Evolutionary conservation across 1,139 yeast species (phyloP).

Genomic region (Suhomyces taliae): DNA sequence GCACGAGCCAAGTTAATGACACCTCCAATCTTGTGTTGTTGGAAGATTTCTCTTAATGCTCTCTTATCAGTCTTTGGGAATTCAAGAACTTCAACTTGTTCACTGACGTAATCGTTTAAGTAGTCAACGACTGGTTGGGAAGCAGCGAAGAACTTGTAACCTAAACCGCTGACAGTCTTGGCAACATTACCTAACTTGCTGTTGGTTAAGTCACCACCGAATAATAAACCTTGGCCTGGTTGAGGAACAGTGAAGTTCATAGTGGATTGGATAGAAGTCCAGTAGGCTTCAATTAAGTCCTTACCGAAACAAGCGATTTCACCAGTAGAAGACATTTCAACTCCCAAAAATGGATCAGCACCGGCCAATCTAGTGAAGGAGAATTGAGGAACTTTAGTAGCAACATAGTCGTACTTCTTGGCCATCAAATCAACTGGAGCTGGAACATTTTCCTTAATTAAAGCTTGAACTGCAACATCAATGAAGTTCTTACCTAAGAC

Average conservation of each 20-base stretch:
- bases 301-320: constrained; percentile 96
- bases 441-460: constrained; percentile 71
- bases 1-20: constrained; percentile 91
- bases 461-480: constrained; percentile 88
- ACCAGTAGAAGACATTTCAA: constrained; percentile 98
- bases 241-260: constrained; percentile 94
- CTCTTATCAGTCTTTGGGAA: constrained; percentile 94
- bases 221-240: constrained; percentile 85
- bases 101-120: constrained; percentile 50
- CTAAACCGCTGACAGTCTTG: constrained; percentile 63
- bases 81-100: constrained; percentile 65
- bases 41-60: constrained; percentile 89
- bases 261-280: constrained; percentile 95
- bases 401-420: constrained; percentile 68
- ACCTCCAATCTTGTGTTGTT: constrained; percentile 74
- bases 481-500: constrained; percentile 92
- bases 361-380: constrained; percentile 98
- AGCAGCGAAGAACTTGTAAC: constrained; percentile 81
- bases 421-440: constrained; percentile 70
- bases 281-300: constrained; percentile 85
- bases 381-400: constrained; percentile 96
- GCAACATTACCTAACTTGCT: constrained; percentile 76
- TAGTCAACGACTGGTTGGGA: constrained; percentile 70
- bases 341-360: constrained; percentile 98
- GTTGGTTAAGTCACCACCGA: constrained; percentile 87